phyloP scores from a whole-genome alignment of 192 early-diverging fungal genomes.

The Gamsiella multidivaricata region DNA sequence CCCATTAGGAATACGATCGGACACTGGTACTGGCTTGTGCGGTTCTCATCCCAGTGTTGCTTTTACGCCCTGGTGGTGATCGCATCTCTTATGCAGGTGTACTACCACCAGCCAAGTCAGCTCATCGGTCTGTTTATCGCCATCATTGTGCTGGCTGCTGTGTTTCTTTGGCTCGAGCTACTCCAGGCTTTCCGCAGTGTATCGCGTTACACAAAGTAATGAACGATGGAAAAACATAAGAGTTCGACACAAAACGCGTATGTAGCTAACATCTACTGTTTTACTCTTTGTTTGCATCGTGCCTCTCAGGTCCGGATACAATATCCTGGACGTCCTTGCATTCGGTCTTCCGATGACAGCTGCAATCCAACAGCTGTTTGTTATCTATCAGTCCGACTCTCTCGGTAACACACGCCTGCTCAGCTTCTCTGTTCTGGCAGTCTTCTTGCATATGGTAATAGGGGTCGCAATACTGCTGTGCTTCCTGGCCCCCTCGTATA shows the following conservation, averaged over 20 bases:
- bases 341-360: slow-evolving; percentile 12
- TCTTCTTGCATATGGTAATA: slow-evolving; percentile 23
- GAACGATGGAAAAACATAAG: background rate
- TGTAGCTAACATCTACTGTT: background rate
- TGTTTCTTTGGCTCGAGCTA: slow-evolving; percentile 20
- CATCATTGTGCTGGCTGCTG: slow-evolving; percentile 1
- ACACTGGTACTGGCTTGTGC: background rate
- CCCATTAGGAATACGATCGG: slow-evolving; percentile 17
- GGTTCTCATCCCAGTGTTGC: background rate
- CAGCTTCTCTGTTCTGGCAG: slow-evolving; percentile 19
- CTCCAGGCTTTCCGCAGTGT: slow-evolving; percentile 8
- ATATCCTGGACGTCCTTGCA: slow-evolving; percentile 8
- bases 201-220: slow-evolving; percentile 10
- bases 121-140: slow-evolving; percentile 20
- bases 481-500: no score
- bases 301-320: slow-evolving; percentile 17
- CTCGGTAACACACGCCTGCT: background rate
- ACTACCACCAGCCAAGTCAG: background rate
- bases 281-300: background rate
- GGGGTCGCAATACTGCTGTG: no score
- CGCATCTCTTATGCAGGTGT: slow-evolving; percentile 17
- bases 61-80: slow-evolving; percentile 15
- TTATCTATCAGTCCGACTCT: background rate
- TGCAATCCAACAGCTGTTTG: slow-evolving; percentile 4
- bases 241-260: background rate